Evolutionary conservation across 768 basidiomycete genomes (phyloP).

Genomic region (Collybia nuda): DNA sequence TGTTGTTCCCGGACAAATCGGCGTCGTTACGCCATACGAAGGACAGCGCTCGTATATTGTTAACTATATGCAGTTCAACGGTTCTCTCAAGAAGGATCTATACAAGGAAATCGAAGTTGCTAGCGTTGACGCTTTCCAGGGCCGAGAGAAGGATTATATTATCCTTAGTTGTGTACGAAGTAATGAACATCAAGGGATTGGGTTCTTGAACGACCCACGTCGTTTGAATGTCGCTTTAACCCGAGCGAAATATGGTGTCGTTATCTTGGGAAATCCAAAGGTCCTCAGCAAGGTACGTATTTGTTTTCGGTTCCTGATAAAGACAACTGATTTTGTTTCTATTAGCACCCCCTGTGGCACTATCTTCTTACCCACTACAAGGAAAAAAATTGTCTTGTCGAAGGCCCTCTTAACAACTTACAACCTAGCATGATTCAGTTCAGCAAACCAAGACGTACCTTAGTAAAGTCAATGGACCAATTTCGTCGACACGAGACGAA

Average conservation of each 20-base stretch:
- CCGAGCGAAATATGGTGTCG: slow-evolving; percentile 96
- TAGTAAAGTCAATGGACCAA: slow-evolving; percentile 88
- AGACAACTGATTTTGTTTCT: slow-evolving; percentile 12
- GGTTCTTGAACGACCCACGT: slow-evolving; percentile 97
- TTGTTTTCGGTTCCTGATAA: slow-evolving; percentile 1
- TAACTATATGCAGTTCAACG: slow-evolving; percentile 99
- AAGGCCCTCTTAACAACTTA: slow-evolving; percentile 94
- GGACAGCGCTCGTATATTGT: slow-evolving; percentile 98
- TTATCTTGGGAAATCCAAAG: slow-evolving; percentile 99
- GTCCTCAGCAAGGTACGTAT: slow-evolving; percentile 90
- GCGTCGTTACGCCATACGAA: slow-evolving; percentile 98
- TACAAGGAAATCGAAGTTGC: slow-evolving; percentile 99
- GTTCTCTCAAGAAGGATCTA: slow-evolving; percentile 97
- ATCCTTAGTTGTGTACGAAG: slow-evolving; percentile 96
- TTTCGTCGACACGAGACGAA: slow-evolving; percentile 92
- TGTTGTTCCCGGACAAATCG: slow-evolving; percentile 92
- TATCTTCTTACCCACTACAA: slow-evolving; percentile 98
- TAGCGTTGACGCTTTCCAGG: slow-evolving; percentile 98
- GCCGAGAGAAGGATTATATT: slow-evolving; percentile 99
- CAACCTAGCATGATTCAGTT: slow-evolving; percentile 99
- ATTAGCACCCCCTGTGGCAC: slow-evolving; percentile 99
- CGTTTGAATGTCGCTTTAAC: slow-evolving; percentile 96
- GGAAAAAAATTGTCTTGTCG: slow-evolving; percentile 90
- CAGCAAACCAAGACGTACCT: slow-evolving; percentile 91
- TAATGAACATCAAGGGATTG: slow-evolving; percentile 99